Base-by-base conservation (phyloP, 352 stramenopile genomes). In the Globisporangium canariense region DNA sequence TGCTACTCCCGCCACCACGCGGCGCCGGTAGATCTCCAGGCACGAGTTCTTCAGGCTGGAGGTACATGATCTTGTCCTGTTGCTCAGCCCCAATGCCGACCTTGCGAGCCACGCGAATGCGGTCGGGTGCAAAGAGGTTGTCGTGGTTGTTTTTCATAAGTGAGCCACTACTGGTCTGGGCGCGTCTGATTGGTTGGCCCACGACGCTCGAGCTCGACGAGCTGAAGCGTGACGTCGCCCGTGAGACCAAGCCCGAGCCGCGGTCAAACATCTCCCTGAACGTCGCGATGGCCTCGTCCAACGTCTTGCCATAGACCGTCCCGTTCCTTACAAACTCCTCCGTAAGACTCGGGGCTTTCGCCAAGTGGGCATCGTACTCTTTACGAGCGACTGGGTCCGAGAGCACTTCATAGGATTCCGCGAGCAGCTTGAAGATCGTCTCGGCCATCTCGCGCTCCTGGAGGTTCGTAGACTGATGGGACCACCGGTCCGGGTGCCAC, bases 401-500 rank as follows among this genome's bases (percentile, higher is more conserved):
- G 2, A 96, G 57, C 18, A 92, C 79, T 64, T 96, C 87, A 47
- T 96, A 94, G 7, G 88, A 80, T 66, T 94, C 88, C 13, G 88
- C 88, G 18, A 94, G 66, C 6, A 96, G 62, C 62, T 96, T 96
- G 58, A 96, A 96, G 18, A 90, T 77, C 40, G 88, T 71, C 47
- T 94, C 86, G 8, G 84, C 86, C 22, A 82, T 84, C 14, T 86
- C 71, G 53, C 85, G 74, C 60, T 94, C 86, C 30, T 83, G 67
- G 4, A 81, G 64, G n/a, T 77, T 80, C 6, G 60, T 18, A 2
- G 40, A 22, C 7, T 36, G 32, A 36, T 51, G 60, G 8, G 87
- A 68, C 83, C 83, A 94, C 4, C 86, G 84, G 67, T 96, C 88
- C 4, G 88, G 86, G 62, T 96, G 88, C 88, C 88, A 96, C 60